Conservation (phyloP, 345 rosid genomes). For the Cardamine chenopodiifolia region DNA sequence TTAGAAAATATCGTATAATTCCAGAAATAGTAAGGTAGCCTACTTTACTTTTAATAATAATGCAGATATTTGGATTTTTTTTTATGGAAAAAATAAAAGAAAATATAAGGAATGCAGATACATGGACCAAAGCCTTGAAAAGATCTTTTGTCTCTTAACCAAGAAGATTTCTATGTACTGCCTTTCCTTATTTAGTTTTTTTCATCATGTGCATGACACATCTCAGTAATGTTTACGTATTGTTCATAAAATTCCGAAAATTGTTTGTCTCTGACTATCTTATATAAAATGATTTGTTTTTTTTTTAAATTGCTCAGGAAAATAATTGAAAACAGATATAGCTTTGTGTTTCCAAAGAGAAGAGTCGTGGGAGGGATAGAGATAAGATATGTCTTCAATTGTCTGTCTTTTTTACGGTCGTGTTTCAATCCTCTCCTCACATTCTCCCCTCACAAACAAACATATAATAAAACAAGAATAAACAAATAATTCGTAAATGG, state of each 20-base stretch:
- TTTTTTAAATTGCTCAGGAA: neutral
- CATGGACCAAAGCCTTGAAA: constrained; percentile 41
- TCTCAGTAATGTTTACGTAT: constrained; percentile 32
- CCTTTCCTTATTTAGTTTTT: constrained; percentile 42
- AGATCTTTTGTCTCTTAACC: constrained; percentile 44
- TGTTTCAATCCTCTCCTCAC: constrained; percentile 46
- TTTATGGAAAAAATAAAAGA: neutral
- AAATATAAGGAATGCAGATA: constrained; percentile 12
- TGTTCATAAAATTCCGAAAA: constrained; percentile 12
- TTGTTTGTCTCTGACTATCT: constrained; percentile 26
- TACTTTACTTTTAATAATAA: neutral
- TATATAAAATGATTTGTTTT: constrained; percentile 16
- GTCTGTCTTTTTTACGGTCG: constrained; percentile 37
- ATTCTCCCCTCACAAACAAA: constrained; percentile 35
- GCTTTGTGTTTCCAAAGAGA: constrained; percentile 41
- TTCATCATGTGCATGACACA: constrained; percentile 46
- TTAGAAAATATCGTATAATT: constrained; percentile 3
- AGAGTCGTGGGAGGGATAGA: constrained; percentile 43
- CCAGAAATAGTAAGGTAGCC: constrained; percentile 21
- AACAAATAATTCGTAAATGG: constrained; percentile 11
- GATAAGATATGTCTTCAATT: constrained; percentile 43
- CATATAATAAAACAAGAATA: constrained; percentile 33
- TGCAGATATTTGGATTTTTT: neutral
- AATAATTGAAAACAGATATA: neutral
- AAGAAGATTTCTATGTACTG: constrained; percentile 45